Conservation (phyloP, 768 basidiomycete species). For the Lentinula edodes region DNA sequence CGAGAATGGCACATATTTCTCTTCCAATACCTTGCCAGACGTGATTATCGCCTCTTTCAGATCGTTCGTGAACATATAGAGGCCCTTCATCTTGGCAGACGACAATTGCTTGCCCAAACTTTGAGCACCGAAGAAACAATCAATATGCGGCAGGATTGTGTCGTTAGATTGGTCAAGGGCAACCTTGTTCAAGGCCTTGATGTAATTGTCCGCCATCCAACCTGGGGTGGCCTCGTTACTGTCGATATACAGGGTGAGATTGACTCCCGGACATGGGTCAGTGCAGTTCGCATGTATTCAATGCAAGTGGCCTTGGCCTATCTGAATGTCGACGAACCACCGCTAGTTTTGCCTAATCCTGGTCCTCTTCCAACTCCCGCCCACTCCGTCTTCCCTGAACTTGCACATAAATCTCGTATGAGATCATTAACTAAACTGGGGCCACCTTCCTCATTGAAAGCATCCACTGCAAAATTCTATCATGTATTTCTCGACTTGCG, state of each 20-base stretch:
- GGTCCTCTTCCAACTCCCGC: conserved; percentile 52
- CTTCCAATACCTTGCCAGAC: conserved; percentile 83
- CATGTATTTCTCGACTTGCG: conserved; percentile 89
- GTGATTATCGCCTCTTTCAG: conserved; percentile 88
- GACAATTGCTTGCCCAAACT: conserved; percentile 85
- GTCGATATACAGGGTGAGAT: conserved; percentile 86
- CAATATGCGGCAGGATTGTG: conserved; percentile 79
- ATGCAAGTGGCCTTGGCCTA: conserved; percentile 85
- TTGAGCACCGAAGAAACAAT: conserved; percentile 83
- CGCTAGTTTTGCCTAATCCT: conserved; percentile 29
- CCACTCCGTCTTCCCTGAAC: conserved; percentile 69
- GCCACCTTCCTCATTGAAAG: conserved; percentile 21
- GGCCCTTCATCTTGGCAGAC: conserved; percentile 83
- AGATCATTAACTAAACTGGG: conserved; percentile 29
- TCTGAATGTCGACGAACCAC: conserved; percentile 47
- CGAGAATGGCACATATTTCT: conserved; percentile 94
- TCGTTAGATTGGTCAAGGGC: conserved; percentile 78
- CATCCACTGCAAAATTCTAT: conserved; percentile 67
- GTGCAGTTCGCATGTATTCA: conserved; percentile 85
- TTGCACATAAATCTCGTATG: conserved; percentile 24
- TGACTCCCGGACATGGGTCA: conserved; percentile 80
- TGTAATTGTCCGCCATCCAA: conserved; percentile 93
- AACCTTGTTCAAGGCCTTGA: conserved; percentile 92
- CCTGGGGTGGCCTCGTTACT: conserved; percentile 82
- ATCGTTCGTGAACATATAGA: conserved; percentile 86